Conservation (phyloP, 2,329 filamentous ascomycete genomes). For the Phialophora tarda region DNA sequence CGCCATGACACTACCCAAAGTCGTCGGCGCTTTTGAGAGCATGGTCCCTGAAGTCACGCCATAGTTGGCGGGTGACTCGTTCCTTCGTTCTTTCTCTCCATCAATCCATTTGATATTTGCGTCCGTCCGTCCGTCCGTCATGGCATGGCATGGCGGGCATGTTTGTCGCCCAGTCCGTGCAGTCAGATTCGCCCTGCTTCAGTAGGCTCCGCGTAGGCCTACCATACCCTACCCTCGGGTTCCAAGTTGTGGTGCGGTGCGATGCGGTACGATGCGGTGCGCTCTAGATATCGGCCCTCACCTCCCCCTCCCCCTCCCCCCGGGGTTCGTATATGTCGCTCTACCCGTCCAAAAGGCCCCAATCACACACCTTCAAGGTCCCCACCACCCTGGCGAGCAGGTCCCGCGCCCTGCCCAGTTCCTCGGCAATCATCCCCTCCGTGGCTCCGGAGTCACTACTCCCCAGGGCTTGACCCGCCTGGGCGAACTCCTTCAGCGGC, state of each 20-base stretch:
- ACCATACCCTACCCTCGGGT: not conserved
- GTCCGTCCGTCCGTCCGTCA: not conserved
- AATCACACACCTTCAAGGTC: constrained; percentile 79
- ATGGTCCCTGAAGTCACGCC: not conserved
- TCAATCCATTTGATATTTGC: not conserved
- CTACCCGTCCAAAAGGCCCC: constrained; percentile 68
- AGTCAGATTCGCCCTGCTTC: not conserved
- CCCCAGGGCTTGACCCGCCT: constrained; percentile 58
- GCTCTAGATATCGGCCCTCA: no score
- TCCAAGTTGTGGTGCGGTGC: no score
- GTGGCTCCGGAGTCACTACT: constrained; percentile 7
- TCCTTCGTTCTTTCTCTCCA: not conserved
- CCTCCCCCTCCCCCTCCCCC: no score
- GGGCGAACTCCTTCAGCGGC: constrained; percentile 77
- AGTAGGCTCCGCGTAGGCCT: not conserved
- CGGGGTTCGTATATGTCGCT: not conserved
- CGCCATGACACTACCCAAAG: not conserved
- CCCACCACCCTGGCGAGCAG: constrained; percentile 63
- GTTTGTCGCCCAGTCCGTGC: not conserved
- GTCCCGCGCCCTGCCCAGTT: constrained; percentile 59
- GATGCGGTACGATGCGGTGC: no score
- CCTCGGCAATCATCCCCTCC: constrained; percentile 59
- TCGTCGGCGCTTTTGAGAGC: not conserved
- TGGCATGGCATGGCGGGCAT: not conserved
- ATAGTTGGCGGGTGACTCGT: not conserved